Percentiles rank a stretch among this genome's conserved stretches.
Evolutionary conservation across 2,329 filamentous ascomycete species (phyloP).

Genomic region (Xylariaceae sp.): DNA sequence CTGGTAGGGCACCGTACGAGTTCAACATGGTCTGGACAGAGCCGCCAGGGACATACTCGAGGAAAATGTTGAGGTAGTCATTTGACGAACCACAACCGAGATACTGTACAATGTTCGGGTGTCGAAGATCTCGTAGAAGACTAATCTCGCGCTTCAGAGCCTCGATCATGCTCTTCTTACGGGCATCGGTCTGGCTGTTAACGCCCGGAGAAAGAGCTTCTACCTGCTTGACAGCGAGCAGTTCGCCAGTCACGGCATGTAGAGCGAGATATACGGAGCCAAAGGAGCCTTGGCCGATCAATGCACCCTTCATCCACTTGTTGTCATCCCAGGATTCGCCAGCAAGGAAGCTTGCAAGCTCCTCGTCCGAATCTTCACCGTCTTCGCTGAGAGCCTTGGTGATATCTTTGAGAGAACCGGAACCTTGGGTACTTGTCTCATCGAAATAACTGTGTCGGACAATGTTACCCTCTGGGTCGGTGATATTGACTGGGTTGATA

Average conservation of each 20-base stretch:
- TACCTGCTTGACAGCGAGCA: slow-evolving; percentile 98
- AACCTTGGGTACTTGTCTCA: slow-evolving; percentile 67
- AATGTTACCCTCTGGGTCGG: slow-evolving; percentile 68
- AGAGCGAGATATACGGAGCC: slow-evolving; percentile 92
- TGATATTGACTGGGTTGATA: slow-evolving; percentile 64
- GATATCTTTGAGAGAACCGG: slow-evolving; percentile 76
- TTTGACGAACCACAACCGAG: slow-evolving; percentile 90
- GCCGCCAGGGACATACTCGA: slow-evolving; percentile 96
- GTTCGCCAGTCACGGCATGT: slow-evolving; percentile 92
- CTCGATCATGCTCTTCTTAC: slow-evolving; percentile 97
- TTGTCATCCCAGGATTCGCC: slow-evolving; percentile 94
- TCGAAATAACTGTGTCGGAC: slow-evolving; percentile 79
- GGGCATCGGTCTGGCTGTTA: slow-evolving; percentile 76
- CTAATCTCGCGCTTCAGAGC: slow-evolving; percentile 95
- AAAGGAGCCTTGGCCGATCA: slow-evolving; percentile 96
- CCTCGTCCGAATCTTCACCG: slow-evolving; percentile 86
- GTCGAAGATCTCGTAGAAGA: slow-evolving; percentile 86
- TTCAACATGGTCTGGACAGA: slow-evolving; percentile 98
- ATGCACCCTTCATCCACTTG: slow-evolving; percentile 98
- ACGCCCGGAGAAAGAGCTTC: slow-evolving; percentile 77
- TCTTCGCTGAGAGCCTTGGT: slow-evolving; percentile 84
- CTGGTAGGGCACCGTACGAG: slow-evolving; percentile 91
- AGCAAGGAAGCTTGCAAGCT: slow-evolving; percentile 82
- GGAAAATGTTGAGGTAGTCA: slow-evolving; percentile 96
- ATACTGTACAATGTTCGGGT: slow-evolving; percentile 97